Evolutionary conservation across 345 rosid genomes (phyloP).

Genomic region (Salix exigua): DNA sequence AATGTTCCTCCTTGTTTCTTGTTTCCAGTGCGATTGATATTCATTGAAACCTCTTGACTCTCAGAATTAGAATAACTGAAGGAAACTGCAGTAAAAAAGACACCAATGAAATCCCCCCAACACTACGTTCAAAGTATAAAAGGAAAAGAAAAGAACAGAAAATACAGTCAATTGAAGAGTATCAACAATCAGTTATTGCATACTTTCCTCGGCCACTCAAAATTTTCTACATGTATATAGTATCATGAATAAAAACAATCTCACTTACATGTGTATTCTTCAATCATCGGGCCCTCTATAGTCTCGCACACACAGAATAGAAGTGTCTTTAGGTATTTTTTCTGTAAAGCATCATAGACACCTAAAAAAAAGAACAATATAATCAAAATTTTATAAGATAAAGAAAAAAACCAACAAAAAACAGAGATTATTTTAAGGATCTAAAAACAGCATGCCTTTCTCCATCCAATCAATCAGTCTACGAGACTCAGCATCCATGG

Average conservation of each 20-base stretch:
- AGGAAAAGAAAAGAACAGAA: not conserved
- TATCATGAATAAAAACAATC: not conserved
- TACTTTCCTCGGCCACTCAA: not conserved
- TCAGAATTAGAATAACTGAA: conserved; percentile 78
- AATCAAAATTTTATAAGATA: not conserved
- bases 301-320: conserved; percentile 83
- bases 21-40: conserved; percentile 72
- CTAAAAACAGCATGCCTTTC: conserved; percentile 52
- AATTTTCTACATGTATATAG: not conserved
- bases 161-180: not conserved
- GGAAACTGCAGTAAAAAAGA: conserved; percentile 62
- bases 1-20: conserved; percentile 70
- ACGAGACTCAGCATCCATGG: conserved; percentile 91
- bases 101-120: not conserved
- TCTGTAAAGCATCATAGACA: conserved; percentile 89
- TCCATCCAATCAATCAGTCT: conserved; percentile 99
- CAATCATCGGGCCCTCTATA: conserved; percentile 74
- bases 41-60: conserved; percentile 79
- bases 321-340: conserved; percentile 81
- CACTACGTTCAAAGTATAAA: not conserved
- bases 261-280: conserved; percentile 77
- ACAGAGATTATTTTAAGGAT: not conserved
- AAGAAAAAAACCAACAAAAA: conserved; percentile 6
- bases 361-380: conserved; percentile 34
- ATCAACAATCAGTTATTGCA: not conserved